A percentile compares a stretch with the other conserved stretches of the same genome.
Conservation (phyloP, 176 grass and related monocot genomes). For the Areca catechu region DNA sequence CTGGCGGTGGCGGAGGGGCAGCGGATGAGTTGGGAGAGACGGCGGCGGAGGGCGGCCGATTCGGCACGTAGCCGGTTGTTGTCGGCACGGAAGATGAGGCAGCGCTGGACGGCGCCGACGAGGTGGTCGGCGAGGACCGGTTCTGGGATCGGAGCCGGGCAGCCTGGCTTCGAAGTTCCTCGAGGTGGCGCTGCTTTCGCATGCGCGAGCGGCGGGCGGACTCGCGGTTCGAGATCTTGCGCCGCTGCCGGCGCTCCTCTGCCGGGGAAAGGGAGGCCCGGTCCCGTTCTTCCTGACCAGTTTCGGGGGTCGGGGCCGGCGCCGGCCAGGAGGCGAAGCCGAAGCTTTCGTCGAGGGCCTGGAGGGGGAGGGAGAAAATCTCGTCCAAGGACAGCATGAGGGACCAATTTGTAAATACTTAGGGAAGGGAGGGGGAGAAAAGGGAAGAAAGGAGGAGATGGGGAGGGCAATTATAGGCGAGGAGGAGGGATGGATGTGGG, state of each 20-base stretch:
- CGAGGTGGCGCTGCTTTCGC: slow-evolving; percentile 24
- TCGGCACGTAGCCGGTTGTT: slow-evolving; percentile 26
- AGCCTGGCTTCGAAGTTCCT: slow-evolving; percentile 20
- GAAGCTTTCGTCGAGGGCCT: slow-evolving; percentile 10
- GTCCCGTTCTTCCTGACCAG: background rate
- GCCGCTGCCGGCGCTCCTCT: slow-evolving; percentile 14
- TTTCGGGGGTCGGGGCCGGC: background rate
- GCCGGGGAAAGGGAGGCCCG: background rate
- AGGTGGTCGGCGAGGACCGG: slow-evolving; percentile 4
- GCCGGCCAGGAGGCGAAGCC: background rate
- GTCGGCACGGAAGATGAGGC: slow-evolving; percentile 4
- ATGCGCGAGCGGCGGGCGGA: slow-evolving; percentile 49
- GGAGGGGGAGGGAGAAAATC: background rate
- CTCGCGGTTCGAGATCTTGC: slow-evolving; percentile 61
- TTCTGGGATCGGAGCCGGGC: slow-evolving; percentile 17
- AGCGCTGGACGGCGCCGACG: background rate
- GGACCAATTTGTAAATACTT: slow-evolving; percentile 10
- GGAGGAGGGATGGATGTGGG: slow-evolving; percentile 5
- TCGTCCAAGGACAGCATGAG: slow-evolving; percentile 4
- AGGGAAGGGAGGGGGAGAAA: slow-evolving; percentile 26
- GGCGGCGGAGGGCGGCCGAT: slow-evolving; percentile 13
- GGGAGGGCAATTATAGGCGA: slow-evolving; percentile 48
- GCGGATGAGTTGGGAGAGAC: slow-evolving; percentile 9
- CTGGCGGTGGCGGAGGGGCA: slow-evolving; percentile 5
- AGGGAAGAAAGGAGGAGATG: slow-evolving; percentile 49